These are phyloP conservation scores for Russula olivacea DNA, from an alignment of 768 basidiomycete genomes.

Conservation along the genomic window DNA sequence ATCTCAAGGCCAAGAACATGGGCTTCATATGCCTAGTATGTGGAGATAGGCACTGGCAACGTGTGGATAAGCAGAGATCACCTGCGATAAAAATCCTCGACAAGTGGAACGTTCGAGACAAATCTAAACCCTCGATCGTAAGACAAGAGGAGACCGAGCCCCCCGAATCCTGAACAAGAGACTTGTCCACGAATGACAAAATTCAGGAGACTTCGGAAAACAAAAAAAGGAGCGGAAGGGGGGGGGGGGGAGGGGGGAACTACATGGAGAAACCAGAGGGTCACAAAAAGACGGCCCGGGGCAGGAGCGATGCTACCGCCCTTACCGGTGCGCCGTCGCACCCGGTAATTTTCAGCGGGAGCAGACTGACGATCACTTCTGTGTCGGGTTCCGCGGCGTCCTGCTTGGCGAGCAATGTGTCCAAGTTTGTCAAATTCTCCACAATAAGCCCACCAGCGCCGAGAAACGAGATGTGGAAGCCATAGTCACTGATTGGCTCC, in stretches of 20 bases:
- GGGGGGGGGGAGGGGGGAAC: neutral
- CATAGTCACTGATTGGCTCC: conserved; percentile 14
- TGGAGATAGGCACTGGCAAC: neutral
- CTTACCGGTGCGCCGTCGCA: conserved; percentile 31
- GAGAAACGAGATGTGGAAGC: conserved; percentile 27
- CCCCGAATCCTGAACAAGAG: neutral
- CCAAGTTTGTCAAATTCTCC: conserved; percentile 30
- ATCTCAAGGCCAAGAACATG: conserved; percentile 1
- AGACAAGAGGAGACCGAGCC: neutral
- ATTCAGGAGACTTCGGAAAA: neutral
- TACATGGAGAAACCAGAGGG: neutral
- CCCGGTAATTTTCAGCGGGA: conserved; percentile 28
- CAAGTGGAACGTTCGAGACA: neutral
- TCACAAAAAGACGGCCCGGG: conserved; percentile 1
- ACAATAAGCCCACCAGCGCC: conserved; percentile 28
- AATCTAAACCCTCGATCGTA: neutral
- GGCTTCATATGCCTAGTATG: neutral
- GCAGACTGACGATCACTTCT: conserved; percentile 25
- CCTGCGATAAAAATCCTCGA: conserved; percentile 5
- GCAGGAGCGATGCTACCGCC: conserved; percentile 27
- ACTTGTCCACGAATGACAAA: neutral
- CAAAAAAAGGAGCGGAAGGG: neutral
- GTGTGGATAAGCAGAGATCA: neutral
- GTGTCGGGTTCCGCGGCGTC: neutral
- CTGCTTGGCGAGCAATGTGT: conserved; percentile 16